Conservation (phyloP, 768 basidiomycete species). For the Hydnomerulius pinastri region DNA sequence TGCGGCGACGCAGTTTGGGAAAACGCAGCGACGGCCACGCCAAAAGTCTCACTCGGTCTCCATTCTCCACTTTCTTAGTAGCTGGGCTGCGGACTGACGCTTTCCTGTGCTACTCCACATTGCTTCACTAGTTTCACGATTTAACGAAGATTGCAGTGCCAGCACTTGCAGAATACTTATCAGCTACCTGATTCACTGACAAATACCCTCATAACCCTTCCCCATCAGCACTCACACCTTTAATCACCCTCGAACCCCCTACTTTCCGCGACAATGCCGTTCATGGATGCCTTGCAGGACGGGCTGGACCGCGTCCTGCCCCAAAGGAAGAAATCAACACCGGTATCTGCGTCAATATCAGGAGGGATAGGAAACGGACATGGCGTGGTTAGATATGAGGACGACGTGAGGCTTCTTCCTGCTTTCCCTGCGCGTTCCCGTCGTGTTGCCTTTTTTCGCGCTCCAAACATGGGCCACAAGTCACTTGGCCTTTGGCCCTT, state of each 20-base stretch:
- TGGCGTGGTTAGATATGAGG: conserved; percentile 63
- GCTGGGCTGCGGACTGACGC: conserved; percentile 10
- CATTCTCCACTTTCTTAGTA: neutral
- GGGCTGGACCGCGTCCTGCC: conserved; percentile 34
- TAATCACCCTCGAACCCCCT: neutral
- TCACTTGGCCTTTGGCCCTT: conserved; percentile 7
- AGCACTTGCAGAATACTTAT: conserved; percentile 5
- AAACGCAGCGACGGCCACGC: too few species aligned
- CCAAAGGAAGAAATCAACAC: conserved; percentile 8
- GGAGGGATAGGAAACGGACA: conserved; percentile 61
- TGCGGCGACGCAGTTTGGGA: too few species aligned
- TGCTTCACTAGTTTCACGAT: conserved; percentile 1
- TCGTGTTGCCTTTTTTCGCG: conserved; percentile 15
- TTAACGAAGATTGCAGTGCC: conserved; percentile 1
- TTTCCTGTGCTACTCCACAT: conserved; percentile 11
- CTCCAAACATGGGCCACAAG: conserved; percentile 21
- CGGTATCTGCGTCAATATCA: conserved; percentile 38
- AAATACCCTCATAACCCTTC: neutral
- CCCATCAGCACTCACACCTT: neutral
- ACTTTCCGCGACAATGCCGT: conserved; percentile 18
- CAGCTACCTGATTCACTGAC: neutral
- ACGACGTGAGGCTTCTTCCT: conserved; percentile 60
- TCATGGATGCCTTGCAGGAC: conserved; percentile 32
- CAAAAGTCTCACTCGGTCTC: neutral
- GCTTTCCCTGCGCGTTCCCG: neutral